A percentile compares a stretch with the other conserved stretches of the same genome.
These are phyloP conservation scores for Astragalus membranaceus DNA, from an alignment of 306 rosid genomes.

Conservation along the genomic window DNA sequence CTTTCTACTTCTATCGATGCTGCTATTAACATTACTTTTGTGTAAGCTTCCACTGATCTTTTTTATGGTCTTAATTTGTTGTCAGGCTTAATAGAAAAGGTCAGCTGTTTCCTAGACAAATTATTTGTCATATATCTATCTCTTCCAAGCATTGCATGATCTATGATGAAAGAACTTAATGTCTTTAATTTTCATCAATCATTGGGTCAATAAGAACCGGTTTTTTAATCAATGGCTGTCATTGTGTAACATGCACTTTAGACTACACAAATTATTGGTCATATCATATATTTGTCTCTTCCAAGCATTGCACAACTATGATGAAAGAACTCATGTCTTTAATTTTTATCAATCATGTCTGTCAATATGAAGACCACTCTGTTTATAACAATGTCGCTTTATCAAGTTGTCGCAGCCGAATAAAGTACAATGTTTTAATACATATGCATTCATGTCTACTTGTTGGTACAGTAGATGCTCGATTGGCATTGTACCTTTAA, in stretches of 20 bases:
- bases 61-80: neutral
- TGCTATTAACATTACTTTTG: constrained; percentile 10
- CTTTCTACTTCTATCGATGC: neutral
- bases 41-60: constrained; percentile 4
- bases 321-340: neutral
- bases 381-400: too few relatives aligned
- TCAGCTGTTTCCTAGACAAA: neutral
- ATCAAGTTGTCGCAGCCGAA: neutral
- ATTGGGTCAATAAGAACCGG: neutral
- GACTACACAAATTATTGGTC: neutral
- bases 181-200: neutral
- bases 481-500: neutral
- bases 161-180: neutral
- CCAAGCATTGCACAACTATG: neutral
- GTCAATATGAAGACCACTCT: neutral
- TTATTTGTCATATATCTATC: constrained; percentile 4
- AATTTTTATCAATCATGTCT: neutral
- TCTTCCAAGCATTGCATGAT: neutral
- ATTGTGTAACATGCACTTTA: neutral
- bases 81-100: constrained; percentile 8
- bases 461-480: too few relatives aligned
- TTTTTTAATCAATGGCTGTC: neutral
- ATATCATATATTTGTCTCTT: neutral
- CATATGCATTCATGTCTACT: too few relatives aligned
- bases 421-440: neutral